Conservation (phyloP, 2,329 filamentous ascomycete genomes). For the Beauveria bassiana region DNA sequence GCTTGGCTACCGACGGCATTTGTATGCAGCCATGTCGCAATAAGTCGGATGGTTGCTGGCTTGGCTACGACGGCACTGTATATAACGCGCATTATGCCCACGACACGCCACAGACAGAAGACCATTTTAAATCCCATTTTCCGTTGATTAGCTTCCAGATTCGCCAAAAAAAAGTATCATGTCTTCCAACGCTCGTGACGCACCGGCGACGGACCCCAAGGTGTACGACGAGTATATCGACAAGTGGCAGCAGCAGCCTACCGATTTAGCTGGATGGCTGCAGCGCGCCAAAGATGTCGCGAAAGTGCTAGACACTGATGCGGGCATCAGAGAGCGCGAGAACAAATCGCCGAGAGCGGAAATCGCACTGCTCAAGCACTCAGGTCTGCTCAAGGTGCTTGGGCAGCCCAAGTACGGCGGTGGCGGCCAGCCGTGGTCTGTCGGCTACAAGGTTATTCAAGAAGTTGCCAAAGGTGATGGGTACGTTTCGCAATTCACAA, state of each 20-base stretch:
- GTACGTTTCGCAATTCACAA: slow-evolving; percentile 20
- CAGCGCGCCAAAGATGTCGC: slow-evolving; percentile 32
- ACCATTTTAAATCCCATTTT: background rate
- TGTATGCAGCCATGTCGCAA: too few relatives aligned
- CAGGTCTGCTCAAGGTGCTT: slow-evolving; percentile 31
- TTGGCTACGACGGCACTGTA: background rate
- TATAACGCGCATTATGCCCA: background rate
- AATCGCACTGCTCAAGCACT: slow-evolving; percentile 32
- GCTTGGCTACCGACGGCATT: background rate
- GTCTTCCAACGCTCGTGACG: slow-evolving; percentile 11
- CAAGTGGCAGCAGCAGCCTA: slow-evolving; percentile 28
- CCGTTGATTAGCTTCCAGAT: background rate
- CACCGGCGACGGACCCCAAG: slow-evolving; percentile 24
- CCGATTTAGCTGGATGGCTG: slow-evolving; percentile 27
- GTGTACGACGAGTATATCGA: slow-evolving; percentile 29
- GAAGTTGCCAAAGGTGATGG: slow-evolving; percentile 59
- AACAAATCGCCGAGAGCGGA: slow-evolving; percentile 34
- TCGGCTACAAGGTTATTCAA: slow-evolving; percentile 51
- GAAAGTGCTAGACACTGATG: slow-evolving; percentile 26
- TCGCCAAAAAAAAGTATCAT: background rate
- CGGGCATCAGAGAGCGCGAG: slow-evolving; percentile 26
- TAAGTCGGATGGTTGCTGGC: too few relatives aligned
- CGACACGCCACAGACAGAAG: background rate
- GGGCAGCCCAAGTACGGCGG: slow-evolving; percentile 34
- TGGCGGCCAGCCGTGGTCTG: slow-evolving; percentile 35